Evolutionary conservation across 2,329 filamentous ascomycete species (phyloP), one percentile per base, ranked within the genome.

Genomic region (Venturia oleaginea): DNA sequence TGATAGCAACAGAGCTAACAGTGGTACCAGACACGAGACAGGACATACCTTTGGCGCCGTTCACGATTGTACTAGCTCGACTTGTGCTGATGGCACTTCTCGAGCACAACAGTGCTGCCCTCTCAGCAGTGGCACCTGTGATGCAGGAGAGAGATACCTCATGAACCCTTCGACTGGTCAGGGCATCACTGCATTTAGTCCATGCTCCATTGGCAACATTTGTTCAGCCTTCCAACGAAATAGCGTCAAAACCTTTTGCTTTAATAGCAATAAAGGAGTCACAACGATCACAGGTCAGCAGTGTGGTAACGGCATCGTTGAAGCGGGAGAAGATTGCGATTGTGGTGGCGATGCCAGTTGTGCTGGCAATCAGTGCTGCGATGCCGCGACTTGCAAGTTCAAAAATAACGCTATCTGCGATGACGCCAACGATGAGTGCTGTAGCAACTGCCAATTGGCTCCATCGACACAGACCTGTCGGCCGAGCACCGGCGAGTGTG

Each of bases 241-340:
- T 71, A 89, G 86, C 67, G 88, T 96, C 74, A 88, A 90, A 67
- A 86, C 86, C 0, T 77, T 73, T 32, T 99, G 94, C 74, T 79
- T 99, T 54, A 87, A 86, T n/a, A 87, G 90, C 74, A 99, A 99
- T 79, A 86, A 84, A 69, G 87, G 90, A 68, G 86, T 99, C 59
- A 83, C 84, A 38, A 94, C 89, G 34, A 90, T 96, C 69, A 88
- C 86, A 0, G 90, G 89, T 64, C 88, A 88, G 69, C 87, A 92
- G 72, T 99, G 94, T 76, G 94, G 94, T 65, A 99, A 99, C 76
- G 94, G 94, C 63, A 97, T 99, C 68, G 94, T 99, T 61, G 94
- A 97, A 77, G 80, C 84, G 22, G 94, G 91, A 67, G 94, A 99
- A 76, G 89, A 99, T 63, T 99, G 94, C 76, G 94, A 99, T 76